phyloP scores from a whole-genome alignment of 371 early-diverging fungal species.

The Dichotomocladium elegans region DNA sequence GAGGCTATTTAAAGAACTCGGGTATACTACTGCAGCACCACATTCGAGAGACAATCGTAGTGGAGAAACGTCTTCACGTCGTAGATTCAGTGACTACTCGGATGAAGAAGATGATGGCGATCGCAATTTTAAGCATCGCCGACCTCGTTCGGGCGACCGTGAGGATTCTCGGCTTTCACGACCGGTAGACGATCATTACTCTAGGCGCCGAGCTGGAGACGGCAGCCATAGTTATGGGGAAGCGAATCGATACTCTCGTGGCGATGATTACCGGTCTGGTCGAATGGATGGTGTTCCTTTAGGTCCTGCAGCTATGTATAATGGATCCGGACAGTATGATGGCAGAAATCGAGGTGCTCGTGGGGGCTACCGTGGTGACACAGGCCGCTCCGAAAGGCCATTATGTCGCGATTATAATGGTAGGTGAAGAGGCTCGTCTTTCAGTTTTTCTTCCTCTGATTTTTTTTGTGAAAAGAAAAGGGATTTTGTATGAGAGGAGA shows the following conservation, averaged over 20 bases:
- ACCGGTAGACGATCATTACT: conserved; percentile 7
- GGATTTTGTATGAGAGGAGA: conserved; percentile 84
- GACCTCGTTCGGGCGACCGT: conserved; percentile 47
- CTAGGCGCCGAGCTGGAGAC: conserved; percentile 24
- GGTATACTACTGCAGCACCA: conserved; percentile 27
- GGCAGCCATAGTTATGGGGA: conserved; percentile 10
- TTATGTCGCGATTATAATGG: conserved; percentile 78
- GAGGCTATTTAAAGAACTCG: conserved; percentile 50
- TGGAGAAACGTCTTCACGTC: conserved; percentile 4
- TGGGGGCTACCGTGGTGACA: conserved; percentile 34
- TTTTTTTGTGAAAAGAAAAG: conserved; percentile 32
- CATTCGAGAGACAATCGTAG: conserved; percentile 9
- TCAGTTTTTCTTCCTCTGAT: too few species aligned
- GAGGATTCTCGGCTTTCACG: conserved; percentile 19
- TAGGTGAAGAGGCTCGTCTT: conserved; percentile 17
- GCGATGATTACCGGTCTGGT: conserved; percentile 12
- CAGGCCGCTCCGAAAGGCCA: conserved; percentile 24
- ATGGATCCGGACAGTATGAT: conserved; percentile 8
- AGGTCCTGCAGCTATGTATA: conserved; percentile 23
- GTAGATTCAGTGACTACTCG: conserved; percentile 42
- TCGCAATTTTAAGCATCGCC: conserved; percentile 70
- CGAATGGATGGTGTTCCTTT: conserved; percentile 13
- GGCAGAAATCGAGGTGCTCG: conserved; percentile 22
- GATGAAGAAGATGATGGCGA: conserved; percentile 67
- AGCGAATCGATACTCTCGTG: conserved; percentile 8